Percentiles rank a stretch among this genome's conserved stretches.
Evolutionary conservation across 148 eudicot species (phyloP).

Genomic region (Camellia sinensis): DNA sequence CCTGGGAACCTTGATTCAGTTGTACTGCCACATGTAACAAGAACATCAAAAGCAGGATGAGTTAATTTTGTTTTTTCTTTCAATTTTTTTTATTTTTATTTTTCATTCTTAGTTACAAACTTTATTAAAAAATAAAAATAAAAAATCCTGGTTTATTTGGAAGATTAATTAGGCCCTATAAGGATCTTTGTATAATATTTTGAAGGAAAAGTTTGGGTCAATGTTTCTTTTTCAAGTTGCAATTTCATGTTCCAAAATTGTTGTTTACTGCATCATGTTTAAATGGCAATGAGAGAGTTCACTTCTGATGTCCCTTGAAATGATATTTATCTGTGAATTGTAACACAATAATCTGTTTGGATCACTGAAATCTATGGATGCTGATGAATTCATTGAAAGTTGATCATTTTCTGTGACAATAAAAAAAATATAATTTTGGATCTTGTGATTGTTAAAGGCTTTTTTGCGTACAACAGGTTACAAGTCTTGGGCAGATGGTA

Average conservation of each 20-base stretch:
- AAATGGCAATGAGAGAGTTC: neutral
- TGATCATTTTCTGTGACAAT: neutral
- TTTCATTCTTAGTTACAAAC: neutral
- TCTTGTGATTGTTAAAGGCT: neutral
- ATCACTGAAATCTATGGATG: neutral
- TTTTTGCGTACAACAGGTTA: neutral
- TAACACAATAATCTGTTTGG: neutral
- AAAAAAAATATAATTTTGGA: neutral
- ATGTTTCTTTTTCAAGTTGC: no score
- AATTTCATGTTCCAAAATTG: no score
- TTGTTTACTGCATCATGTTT: no score
- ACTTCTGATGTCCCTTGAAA: neutral
- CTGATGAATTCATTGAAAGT: neutral
- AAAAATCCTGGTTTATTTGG: neutral
- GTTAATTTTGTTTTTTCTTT: neutral
- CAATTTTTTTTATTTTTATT: neutral
- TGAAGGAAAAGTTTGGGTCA: neutral
- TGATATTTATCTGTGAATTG: neutral
- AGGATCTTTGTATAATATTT: no score
- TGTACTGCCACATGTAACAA: constrained; percentile 67
- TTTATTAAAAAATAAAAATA: no score
- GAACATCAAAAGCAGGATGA: constrained; percentile 91
- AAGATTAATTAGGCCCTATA: neutral
- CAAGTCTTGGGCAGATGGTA: no score
- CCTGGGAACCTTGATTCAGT: constrained; percentile 73